A percentile compares a stretch with the other conserved stretches of the same genome.
phyloP scores from a whole-genome alignment of 2,329 filamentous ascomycete species.

The Whalleya microplaca region DNA sequence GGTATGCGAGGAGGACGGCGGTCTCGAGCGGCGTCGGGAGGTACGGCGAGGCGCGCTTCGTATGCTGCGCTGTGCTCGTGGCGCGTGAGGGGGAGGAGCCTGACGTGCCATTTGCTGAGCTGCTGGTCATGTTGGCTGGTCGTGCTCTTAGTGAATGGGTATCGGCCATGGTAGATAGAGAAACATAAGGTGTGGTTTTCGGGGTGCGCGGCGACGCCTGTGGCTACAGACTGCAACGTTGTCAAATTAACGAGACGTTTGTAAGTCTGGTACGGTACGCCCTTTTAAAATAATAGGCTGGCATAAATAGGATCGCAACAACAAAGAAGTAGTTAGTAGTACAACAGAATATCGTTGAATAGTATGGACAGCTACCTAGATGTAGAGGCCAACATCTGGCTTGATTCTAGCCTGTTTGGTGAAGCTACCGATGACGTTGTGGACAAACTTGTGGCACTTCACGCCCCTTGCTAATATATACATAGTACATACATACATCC shows the following conservation, averaged over 20 bases:
- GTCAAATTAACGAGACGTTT: background rate
- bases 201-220: no score
- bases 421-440: constrained; percentile 21
- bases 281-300: background rate
- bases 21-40: constrained; percentile 72
- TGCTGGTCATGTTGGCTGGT: constrained; percentile 28
- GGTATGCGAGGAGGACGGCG: constrained; percentile 71
- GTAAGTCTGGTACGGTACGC: background rate
- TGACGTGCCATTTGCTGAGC: constrained; percentile 12
- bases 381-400: constrained; percentile 13
- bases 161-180: constrained; percentile 24
- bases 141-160: constrained; percentile 29
- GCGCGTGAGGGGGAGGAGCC: constrained; percentile 3
- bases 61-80: constrained; percentile 5
- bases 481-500: no score
- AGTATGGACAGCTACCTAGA: background rate
- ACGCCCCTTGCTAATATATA: no score
- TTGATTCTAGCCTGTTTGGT: constrained; percentile 5
- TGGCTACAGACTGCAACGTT: background rate
- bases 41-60: constrained; percentile 51
- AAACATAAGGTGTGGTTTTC: background rate
- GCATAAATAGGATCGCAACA: background rate
- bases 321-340: background rate
- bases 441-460: background rate
- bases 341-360: background rate